Evolutionary conservation across 345 rosid genomes (phyloP).

Genomic region (Salix purpurea): DNA sequence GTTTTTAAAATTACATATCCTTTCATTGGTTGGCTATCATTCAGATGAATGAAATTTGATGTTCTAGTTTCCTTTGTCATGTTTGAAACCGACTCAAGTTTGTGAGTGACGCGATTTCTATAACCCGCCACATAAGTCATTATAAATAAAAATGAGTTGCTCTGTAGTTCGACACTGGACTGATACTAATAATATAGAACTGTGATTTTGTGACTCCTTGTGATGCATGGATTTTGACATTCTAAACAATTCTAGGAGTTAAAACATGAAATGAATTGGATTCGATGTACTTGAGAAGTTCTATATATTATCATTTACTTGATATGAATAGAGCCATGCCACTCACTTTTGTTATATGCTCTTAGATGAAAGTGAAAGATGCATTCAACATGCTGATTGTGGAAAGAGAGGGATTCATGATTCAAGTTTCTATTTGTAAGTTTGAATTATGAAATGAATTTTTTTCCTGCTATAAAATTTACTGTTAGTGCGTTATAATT

Average conservation of each 20-base stretch:
- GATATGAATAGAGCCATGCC: not conserved
- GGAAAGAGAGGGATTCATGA: slow-evolving; percentile 81
- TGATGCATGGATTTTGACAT: not conserved
- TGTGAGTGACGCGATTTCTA: not conserved
- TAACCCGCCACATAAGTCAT: slow-evolving; percentile 1
- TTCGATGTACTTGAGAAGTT: slow-evolving; percentile 2
- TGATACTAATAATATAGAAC: not conserved
- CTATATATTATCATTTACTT: not conserved
- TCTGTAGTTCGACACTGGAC: not conserved
- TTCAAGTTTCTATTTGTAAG: slow-evolving; percentile 72
- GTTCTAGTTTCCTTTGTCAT: not conserved
- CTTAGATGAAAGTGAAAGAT: slow-evolving; percentile 67
- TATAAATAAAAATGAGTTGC: not conserved
- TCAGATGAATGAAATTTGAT: too few relatives aligned
- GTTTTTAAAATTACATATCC: too few relatives aligned
- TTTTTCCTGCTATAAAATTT: not conserved
- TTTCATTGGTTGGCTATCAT: too few relatives aligned
- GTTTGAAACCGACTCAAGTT: not conserved
- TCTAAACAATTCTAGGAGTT: not conserved
- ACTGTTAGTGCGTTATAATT: not conserved
- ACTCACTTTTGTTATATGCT: slow-evolving; percentile 11
- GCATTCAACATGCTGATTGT: slow-evolving; percentile 54
- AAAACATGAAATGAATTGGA: not conserved
- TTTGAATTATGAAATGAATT: not conserved
- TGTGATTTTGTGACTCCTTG: not conserved